Conservation (phyloP, 164 flowering plant species). For the Aristolochia fimbriata region DNA sequence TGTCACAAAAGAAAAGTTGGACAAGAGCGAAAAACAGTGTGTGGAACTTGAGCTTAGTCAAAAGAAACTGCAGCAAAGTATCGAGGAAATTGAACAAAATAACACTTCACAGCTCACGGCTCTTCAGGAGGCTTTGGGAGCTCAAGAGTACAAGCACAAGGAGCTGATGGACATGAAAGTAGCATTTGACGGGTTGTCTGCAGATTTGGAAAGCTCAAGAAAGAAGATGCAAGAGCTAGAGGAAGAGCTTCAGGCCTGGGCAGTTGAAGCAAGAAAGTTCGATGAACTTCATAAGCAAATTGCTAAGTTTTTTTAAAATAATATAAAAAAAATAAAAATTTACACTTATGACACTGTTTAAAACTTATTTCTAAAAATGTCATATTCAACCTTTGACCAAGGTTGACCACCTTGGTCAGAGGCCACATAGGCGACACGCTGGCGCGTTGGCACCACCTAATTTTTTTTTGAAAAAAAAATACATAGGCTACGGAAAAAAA, state of each 20-base stretch:
- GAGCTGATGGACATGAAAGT: constrained; percentile 58
- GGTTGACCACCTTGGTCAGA: too few species aligned
- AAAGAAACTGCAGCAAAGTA: constrained; percentile 42
- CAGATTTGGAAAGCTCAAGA: constrained; percentile 60
- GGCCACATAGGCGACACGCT: too few species aligned
- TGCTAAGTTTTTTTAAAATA: too few species aligned
- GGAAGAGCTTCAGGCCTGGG: constrained; percentile 39
- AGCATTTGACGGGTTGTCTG: constrained; percentile 40
- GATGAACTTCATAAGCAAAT: constrained; percentile 59
- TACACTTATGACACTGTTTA: too few species aligned
- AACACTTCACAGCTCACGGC: constrained; percentile 34
- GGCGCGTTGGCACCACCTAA: too few species aligned
- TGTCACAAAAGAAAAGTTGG: constrained; percentile 39
- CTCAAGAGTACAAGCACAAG: constrained; percentile 53
- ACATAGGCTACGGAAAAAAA: too few species aligned
- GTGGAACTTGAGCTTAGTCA: constrained; percentile 51
- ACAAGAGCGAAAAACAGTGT: constrained; percentile 32
- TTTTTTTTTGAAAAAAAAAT: too few species aligned
- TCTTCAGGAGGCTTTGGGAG: constrained; percentile 52
- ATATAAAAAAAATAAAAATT: too few species aligned
- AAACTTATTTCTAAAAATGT: too few species aligned
- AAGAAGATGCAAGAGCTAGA: constrained; percentile 60
- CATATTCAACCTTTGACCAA: too few species aligned
- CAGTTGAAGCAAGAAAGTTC: constrained; percentile 44
- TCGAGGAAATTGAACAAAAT: constrained; percentile 41